Conservation (phyloP, 2,329 filamentous ascomycete species). For the Fusarium tupiense region DNA sequence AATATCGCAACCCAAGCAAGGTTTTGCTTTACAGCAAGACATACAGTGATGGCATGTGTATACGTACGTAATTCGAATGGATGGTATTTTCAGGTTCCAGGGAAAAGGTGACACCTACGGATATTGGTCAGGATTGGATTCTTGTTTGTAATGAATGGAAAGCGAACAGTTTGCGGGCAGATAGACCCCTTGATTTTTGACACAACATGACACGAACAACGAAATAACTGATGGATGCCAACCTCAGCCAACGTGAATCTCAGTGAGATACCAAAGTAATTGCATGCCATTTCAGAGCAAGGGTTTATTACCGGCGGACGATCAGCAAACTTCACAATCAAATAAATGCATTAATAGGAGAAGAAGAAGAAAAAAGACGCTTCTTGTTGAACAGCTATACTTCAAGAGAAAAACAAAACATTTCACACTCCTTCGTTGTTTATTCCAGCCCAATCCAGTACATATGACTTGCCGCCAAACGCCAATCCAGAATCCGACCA, state of each 20-base stretch:
- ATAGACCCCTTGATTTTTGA: slow-evolving; percentile 28
- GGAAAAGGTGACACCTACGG: background rate
- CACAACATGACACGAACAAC: slow-evolving; percentile 33
- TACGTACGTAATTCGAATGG: slow-evolving; percentile 15
- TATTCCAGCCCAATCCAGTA: slow-evolving; percentile 26
- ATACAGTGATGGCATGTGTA: background rate
- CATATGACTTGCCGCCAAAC: slow-evolving; percentile 38
- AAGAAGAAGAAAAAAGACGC: slow-evolving; percentile 12
- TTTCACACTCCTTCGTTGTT: slow-evolving; percentile 28
- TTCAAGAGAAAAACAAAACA: slow-evolving; percentile 24
- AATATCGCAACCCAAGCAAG: background rate
- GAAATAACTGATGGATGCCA: slow-evolving; percentile 19
- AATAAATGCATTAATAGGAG: background rate
- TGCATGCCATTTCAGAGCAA: background rate
- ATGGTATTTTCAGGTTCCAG: slow-evolving; percentile 3
- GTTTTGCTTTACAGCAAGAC: background rate
- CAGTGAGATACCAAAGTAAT: background rate
- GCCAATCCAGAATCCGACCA: slow-evolving; percentile 39
- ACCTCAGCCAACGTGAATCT: background rate
- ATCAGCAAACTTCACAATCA: background rate
- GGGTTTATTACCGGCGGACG: background rate
- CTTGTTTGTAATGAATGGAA: slow-evolving; percentile 14
- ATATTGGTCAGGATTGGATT: background rate
- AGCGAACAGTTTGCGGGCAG: slow-evolving; percentile 15
- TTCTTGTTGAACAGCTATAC: slow-evolving; percentile 38